Evolutionary conservation across 495 filamentous ascomycete genomes (phyloP).

Genomic region (Daldinia decipiens): DNA sequence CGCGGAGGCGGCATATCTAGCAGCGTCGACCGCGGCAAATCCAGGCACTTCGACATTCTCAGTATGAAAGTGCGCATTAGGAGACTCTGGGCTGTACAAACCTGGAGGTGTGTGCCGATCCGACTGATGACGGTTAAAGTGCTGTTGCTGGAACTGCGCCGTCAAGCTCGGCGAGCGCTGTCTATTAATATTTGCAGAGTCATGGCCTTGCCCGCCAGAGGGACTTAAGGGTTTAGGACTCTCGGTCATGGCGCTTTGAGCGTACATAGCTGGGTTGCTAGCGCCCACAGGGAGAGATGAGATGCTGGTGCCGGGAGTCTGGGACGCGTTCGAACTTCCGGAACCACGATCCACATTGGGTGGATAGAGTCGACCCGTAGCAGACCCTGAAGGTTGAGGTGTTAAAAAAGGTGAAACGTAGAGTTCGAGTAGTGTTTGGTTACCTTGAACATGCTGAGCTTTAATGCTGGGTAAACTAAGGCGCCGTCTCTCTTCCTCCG

Average conservation of each 20-base stretch:
- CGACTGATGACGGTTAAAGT: constrained; percentile 66
- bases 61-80: constrained; percentile 37
- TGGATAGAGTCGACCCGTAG: constrained; percentile 73
- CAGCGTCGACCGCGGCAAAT: constrained; percentile 60
- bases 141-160: constrained; percentile 70
- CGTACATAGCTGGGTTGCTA: constrained; percentile 69
- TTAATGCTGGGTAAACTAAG: constrained; percentile 75
- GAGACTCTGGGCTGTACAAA: constrained; percentile 47
- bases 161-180: constrained; percentile 76
- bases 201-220: constrained; percentile 68
- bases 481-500: constrained; percentile 63
- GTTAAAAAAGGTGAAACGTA: constrained; percentile 35
- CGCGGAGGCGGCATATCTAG: constrained; percentile 56
- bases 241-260: constrained; percentile 79
- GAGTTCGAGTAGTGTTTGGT: constrained; percentile 52
- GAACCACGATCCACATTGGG: constrained; percentile 64
- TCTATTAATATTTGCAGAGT: constrained; percentile 60
- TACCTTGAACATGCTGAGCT: constrained; percentile 70
- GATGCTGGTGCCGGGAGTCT: constrained; percentile 60
- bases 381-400: constrained; percentile 50
- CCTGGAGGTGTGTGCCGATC: constrained; percentile 54
- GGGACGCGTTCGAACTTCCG: constrained; percentile 65
- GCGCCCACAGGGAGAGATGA: constrained; percentile 60
- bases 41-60: constrained; percentile 49
- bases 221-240: constrained; percentile 89